Percentiles rank a stretch among this genome's conserved stretches.
Evolutionary conservation across 2,329 filamentous ascomycete species (phyloP).

Genomic region (Colletotrichum sp.): DNA sequence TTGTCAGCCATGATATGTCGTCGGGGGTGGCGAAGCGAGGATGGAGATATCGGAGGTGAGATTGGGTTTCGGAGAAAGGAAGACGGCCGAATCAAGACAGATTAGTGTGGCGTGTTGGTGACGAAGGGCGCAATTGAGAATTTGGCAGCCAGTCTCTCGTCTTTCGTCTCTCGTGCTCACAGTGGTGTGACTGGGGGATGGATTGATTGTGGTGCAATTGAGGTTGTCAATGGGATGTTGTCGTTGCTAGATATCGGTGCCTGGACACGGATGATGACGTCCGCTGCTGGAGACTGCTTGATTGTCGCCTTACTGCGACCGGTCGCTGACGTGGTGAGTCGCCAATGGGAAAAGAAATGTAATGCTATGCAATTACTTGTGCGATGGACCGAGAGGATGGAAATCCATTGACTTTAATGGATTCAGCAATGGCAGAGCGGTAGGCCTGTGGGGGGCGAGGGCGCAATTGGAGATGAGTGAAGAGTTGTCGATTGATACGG

Average conservation of each 20-base stretch:
- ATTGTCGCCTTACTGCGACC: neutral
- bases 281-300: neutral
- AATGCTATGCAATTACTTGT: neutral
- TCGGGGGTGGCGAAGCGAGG: constrained; percentile 17
- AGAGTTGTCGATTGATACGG: neutral
- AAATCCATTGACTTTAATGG: constrained; percentile 2
- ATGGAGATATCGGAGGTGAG: constrained; percentile 22
- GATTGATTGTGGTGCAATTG: neutral
- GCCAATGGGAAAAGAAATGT: constrained; percentile 2
- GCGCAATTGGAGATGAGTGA: neutral
- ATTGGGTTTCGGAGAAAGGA: constrained; percentile 6
- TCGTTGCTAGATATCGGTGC: neutral
- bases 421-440: neutral
- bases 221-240: constrained; percentile 8
- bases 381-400: neutral
- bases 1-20: constrained; percentile 22
- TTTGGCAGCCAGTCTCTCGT: neutral
- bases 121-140: neutral
- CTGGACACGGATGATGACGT: constrained; percentile 10
- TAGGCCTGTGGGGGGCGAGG: neutral
- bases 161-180: neutral
- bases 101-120: neutral
- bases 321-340: neutral
- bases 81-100: neutral
- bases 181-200: neutral